A percentile compares a stretch with the other conserved stretches of the same genome.
These are phyloP conservation scores for Coemansia sp. DNA, from an alignment of 192 early-diverging fungal genomes.

Conservation along the genomic window DNA sequence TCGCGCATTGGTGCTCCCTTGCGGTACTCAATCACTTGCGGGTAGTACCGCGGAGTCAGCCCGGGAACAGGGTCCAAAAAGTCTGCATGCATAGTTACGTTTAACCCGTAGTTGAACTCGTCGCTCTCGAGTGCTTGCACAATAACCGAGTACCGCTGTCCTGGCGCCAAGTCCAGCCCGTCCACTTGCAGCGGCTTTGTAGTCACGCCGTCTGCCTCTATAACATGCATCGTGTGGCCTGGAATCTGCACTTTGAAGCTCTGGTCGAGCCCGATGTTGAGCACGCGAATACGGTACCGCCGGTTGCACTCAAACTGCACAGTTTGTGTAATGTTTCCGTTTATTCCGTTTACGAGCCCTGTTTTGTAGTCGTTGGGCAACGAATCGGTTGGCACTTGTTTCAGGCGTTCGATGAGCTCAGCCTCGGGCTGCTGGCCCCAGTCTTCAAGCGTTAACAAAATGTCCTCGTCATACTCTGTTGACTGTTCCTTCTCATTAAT, in stretches of 20 bases:
- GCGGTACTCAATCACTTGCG: slow-evolving; percentile 57
- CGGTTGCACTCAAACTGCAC: neutral
- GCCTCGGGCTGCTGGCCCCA: slow-evolving; percentile 48
- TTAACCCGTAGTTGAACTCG: slow-evolving; percentile 58
- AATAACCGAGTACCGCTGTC: slow-evolving; percentile 75
- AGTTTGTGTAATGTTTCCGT: neutral
- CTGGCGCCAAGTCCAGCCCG: slow-evolving; percentile 60
- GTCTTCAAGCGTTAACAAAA: slow-evolving; percentile 59
- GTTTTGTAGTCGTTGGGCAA: neutral
- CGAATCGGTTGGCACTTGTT: neutral
- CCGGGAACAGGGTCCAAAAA: slow-evolving; percentile 65
- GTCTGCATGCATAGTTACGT: slow-evolving; percentile 4
- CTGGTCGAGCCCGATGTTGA: slow-evolving; percentile 68
- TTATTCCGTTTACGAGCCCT: neutral
- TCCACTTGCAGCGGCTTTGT: slow-evolving; percentile 52
- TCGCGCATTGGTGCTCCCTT: slow-evolving; percentile 13
- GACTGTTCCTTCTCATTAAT: slow-evolving; percentile 44
- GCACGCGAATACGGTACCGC: slow-evolving; percentile 65
- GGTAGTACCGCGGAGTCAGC: slow-evolving; percentile 53
- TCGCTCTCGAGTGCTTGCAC: slow-evolving; percentile 62
- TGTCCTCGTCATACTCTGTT: slow-evolving; percentile 62
- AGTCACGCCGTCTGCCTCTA: slow-evolving; percentile 73
- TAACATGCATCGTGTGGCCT: slow-evolving; percentile 67
- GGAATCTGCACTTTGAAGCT: slow-evolving; percentile 72
- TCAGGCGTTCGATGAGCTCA: slow-evolving; percentile 4